These are phyloP conservation scores for Eryngium alpinum DNA, from an alignment of 140 eudicot genomes.

Conservation along the genomic window DNA sequence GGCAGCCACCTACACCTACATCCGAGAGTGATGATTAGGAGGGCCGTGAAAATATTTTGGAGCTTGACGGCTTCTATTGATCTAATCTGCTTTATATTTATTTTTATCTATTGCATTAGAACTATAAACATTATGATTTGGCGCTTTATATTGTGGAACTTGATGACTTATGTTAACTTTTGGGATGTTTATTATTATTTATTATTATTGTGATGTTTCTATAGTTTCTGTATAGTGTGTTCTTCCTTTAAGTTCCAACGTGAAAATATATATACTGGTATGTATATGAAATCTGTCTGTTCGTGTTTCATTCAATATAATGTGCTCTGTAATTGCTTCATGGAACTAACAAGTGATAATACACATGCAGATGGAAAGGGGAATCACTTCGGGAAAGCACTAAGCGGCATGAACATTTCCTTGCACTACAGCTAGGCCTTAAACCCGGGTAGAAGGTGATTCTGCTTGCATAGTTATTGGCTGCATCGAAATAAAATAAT, in stretches of 20 bases:
- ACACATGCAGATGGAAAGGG: conserved; percentile 64
- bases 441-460: conserved; percentile 89
- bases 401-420: conserved; percentile 95
- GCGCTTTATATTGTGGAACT: too few species aligned
- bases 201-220: too few species aligned
- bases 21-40: too few species aligned
- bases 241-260: background rate
- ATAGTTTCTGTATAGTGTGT: too few species aligned
- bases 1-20: too few species aligned
- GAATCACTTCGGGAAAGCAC: conserved; percentile 93
- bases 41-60: too few species aligned
- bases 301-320: background rate
- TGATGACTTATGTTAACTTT: too few species aligned
- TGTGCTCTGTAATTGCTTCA: background rate
- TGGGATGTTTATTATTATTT: too few species aligned
- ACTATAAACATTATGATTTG: too few species aligned
- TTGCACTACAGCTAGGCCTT: conserved; percentile 89
- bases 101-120: too few species aligned
- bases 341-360: background rate
- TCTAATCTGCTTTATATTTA: too few species aligned
- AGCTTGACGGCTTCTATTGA: too few species aligned
- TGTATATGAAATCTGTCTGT: background rate
- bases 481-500: background rate
- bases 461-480: conserved; percentile 4
- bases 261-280: background rate